phyloP scores from a whole-genome alignment of 495 filamentous ascomycete species.

The Acidiella bohemica region DNA sequence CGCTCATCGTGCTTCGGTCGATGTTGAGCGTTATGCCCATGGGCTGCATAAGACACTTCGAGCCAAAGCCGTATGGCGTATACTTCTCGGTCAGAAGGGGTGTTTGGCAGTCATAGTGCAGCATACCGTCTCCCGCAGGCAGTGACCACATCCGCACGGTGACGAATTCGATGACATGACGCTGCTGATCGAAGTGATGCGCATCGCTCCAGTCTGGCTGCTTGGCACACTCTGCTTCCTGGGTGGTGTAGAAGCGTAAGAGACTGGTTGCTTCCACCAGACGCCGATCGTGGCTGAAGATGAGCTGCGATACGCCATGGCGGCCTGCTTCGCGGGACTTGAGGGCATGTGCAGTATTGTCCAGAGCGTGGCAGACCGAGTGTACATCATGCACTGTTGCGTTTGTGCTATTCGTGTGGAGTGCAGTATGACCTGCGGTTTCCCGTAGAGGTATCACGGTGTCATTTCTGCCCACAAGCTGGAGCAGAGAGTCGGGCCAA shows the following conservation, averaged over 20 bases:
- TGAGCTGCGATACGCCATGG: conserved; percentile 61
- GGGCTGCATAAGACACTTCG: conserved; percentile 80
- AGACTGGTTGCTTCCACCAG: conserved; percentile 67
- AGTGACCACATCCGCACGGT: conserved; percentile 79
- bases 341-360: conserved; percentile 20
- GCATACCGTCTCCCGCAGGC: conserved; percentile 66
- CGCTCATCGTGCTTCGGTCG: conserved; percentile 67
- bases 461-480: conserved; percentile 71
- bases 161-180: conserved; percentile 69
- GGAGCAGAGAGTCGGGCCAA: conserved; percentile 57
- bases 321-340: conserved; percentile 13
- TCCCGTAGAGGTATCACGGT: conserved; percentile 41
- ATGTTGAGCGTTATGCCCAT: conserved; percentile 77
- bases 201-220: conserved; percentile 70
- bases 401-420: conserved; percentile 27
- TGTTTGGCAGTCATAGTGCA: conserved; percentile 68
- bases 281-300: conserved; percentile 84
- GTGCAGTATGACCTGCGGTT: no score
- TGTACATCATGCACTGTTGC: conserved; percentile 59
- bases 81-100: conserved; percentile 86
- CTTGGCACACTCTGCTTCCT: conserved; percentile 61
- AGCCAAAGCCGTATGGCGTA: conserved; percentile 70
- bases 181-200: conserved; percentile 84
- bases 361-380: conserved; percentile 48
- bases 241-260: conserved; percentile 61